Evolutionary conservation across 2,329 filamentous ascomycete genomes (phyloP), one percentile per base, ranked within the genome.

Genomic region (Sporothrix mexicana): DNA sequence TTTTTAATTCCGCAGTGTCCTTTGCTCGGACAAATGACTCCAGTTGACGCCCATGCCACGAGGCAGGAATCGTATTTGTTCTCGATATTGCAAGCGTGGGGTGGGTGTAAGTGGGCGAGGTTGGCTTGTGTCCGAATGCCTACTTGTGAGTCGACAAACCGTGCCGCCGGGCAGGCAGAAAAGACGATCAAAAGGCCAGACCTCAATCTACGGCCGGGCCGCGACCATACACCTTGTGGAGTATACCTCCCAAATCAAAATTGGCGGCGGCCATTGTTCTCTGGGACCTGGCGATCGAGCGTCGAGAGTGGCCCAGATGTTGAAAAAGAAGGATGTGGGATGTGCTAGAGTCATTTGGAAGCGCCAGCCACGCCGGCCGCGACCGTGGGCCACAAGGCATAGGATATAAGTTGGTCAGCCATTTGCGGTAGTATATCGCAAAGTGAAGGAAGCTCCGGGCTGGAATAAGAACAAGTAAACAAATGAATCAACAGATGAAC

Each of bases 341-440:
- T 61, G 30, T n/a, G n/a, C n/a, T n/a, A 64, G n/a, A 64, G 59
- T 15, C 9, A 13, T 64, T 9, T 20, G 59, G 59, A 45, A 62
- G 36, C 59, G 59, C 59, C 62, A 66, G 62, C 62, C 62, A 66
- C 62, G 62, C 62, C 23, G 62, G 62, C 12, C 62, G 36, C 43
- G 62, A 49, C 20, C 45, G 23, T 30, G 62, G 62, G 62, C 62
- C 62, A 23, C 62, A 15, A 49, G 45, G 62, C 45, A 15, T 17
- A 47, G n/a, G 61, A 13, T 43, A 20, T 36, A 3, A 45, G 59
- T 25, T 47, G 9, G 41, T 47, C 47, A 25, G n/a, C n/a, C 12
- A 20, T n/a, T 10, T 47, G 59, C 30, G 17, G 20, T 20, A 20
- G 10, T 36, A 36, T 36, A 36, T 36, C 30, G 30, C 30, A 36